Base-by-base conservation (phyloP, 352 stramenopile species). In the Pythium scleroteichum region DNA sequence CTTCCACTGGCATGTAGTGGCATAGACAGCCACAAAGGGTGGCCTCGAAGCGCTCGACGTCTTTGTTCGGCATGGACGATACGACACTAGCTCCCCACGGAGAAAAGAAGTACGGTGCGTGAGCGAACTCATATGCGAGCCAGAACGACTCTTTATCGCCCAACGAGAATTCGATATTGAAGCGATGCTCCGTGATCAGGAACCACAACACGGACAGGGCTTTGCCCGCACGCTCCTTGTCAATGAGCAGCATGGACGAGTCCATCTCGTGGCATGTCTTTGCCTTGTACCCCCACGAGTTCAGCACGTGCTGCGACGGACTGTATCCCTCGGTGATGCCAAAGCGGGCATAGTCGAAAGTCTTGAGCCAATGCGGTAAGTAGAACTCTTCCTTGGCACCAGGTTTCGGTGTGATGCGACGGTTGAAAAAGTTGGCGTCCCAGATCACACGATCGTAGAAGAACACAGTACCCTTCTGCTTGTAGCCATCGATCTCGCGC, bases 141-240 rank as follows among this genome's bases (percentile, higher is more conserved):
- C 84, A 94, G 49, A 91, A 92, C 0, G 76, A 53, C 38, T 94
- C 84, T 44, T 91, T 90, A 62, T 89, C 82, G 12, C 82, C 80
- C 52, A 72, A 82, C 13, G 82, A 92, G 53, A 88, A 90, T 59
- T 78, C 55, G 59, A 75, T 72, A 23, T 79, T 68, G 55, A 88
- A 90, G 42, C 82, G 80, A 46, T 82, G 67, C 53, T 87, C 66
- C 0, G 82, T 87, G 33, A 90, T 85, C 17, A 94, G 64, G 44
- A 78, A 80, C 79, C 78, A 90, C 22, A 92, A 50, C 46, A 92
- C 74, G 1, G 76, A 71, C 61, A 88, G 62, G 1, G 80, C 77
- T 45, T 79, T 72, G 12, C 59, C 66, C 9, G 64, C 64, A 17
- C 73, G 57, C 17, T 64, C 50, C 68, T 92, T 94, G 64, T 94